phyloP scores from a whole-genome alignment of 148 eudicot species.

The Diospyros lotus region DNA sequence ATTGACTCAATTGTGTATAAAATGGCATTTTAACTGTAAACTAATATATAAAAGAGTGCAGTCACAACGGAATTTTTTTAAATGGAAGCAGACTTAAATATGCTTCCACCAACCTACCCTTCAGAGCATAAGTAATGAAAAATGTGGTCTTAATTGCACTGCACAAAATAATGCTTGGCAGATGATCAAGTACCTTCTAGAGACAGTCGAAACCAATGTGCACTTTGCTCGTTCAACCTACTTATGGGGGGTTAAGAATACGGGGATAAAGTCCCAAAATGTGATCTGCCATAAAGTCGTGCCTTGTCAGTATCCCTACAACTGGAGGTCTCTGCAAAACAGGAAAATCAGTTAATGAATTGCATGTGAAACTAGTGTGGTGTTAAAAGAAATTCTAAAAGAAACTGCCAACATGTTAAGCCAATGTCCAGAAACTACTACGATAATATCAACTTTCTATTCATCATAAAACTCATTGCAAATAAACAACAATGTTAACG shows the following conservation, averaged over 20 bases:
- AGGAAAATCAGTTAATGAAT: neutral
- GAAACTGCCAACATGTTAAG: neutral
- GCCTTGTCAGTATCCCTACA: constrained; percentile 65
- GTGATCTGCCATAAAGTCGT: constrained; percentile 70
- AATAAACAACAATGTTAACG: too few relatives aligned
- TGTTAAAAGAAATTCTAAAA: neutral
- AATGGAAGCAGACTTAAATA: neutral
- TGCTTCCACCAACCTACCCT: neutral
- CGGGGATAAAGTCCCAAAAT: constrained; percentile 61
- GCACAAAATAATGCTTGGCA: too few relatives aligned
- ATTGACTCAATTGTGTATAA: neutral
- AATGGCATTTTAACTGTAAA: neutral
- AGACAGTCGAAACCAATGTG: neutral
- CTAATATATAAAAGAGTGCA: neutral
- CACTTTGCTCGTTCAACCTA: constrained; percentile 13
- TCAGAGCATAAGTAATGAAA: neutral
- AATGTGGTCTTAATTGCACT: neutral
- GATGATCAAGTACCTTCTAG: neutral
- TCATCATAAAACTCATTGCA: too few relatives aligned
- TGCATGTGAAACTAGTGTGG: neutral
- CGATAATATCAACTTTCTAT: too few relatives aligned
- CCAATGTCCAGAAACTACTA: neutral
- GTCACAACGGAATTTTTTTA: neutral
- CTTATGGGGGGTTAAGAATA: constrained; percentile 24
- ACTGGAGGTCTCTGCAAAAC: constrained; percentile 60